Evolutionary conservation across 345 rosid species (phyloP), one percentile per base, ranked within the genome.

Genomic region (Syzygium grande): DNA sequence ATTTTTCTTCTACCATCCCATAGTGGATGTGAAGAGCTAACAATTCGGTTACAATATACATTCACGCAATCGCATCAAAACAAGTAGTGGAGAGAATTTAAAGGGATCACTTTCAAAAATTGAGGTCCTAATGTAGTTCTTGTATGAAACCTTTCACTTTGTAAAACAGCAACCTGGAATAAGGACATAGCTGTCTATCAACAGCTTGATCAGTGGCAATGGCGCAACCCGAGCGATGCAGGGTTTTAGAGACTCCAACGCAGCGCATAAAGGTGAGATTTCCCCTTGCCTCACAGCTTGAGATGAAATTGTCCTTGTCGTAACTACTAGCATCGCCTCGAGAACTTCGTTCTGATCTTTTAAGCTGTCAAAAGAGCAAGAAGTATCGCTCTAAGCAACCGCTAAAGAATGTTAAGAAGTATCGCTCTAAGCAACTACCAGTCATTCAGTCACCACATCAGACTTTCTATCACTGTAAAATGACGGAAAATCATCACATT

Each of bases 261-360:
- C 73, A 8, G 38, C 2, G 9, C 73, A n/a, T 14, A 61, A 61
- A n/a, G 34, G 19, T 7, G 73, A 61, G 29, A 61, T 61, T 25
- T 58, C 65, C 65, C 25, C 65, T 34, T 73, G 80, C 14, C 80
- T 73, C 12, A 41, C 49, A 43, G 46, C 80, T 10, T 41, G 80
- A 34, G 80, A 73, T 34, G 4, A 73, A 21, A 73, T 38, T 25
- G 38, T 73, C 49, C 43, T 84, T 0, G 5, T 84, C 23, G 10
- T 43, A 38, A 86, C 89, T 55, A 87, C 90, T 23, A 92, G 30
- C 90, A 92, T 91, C 21, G 84, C 89, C 91, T 89, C 85, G 8
- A 93, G 91, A 88, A 77, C 88, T 61, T 88, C 89, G 89, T 92
- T 95, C 91, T 92, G 93, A 51, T 61, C 43, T 89, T 89, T 85